These are phyloP conservation scores for Escovopsis sp. DNA, from an alignment of 2,329 filamentous ascomycete genomes.

Conservation along the genomic window DNA sequence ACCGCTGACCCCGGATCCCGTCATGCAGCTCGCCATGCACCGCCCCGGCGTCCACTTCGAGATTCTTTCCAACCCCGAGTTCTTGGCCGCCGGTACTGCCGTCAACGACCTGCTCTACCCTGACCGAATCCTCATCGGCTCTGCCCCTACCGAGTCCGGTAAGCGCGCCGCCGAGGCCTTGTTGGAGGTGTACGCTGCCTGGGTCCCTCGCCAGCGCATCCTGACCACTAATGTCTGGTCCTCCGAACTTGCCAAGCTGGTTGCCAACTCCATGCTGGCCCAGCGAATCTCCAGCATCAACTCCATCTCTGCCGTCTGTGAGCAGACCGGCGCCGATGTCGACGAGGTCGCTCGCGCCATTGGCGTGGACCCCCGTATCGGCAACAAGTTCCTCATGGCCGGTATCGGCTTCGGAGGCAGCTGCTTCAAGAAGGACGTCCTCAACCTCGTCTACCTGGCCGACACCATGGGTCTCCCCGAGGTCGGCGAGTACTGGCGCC, in stretches of 20 bases:
- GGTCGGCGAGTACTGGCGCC: slow-evolving; percentile 61
- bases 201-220: slow-evolving; percentile 54
- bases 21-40: slow-evolving; percentile 35
- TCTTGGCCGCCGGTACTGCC: slow-evolving; percentile 64
- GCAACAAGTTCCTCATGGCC: slow-evolving; percentile 57
- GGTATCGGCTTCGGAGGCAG: slow-evolving; percentile 67
- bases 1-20: too few species aligned
- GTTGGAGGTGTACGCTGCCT: slow-evolving; percentile 51
- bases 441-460: slow-evolving; percentile 59
- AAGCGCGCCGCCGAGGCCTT: slow-evolving; percentile 48
- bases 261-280: slow-evolving; percentile 66
- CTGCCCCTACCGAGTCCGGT: slow-evolving; percentile 43
- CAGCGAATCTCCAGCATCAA: slow-evolving; percentile 74
- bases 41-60: slow-evolving; percentile 54
- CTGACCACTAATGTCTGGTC: slow-evolving; percentile 63
- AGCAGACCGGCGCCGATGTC: slow-evolving; percentile 61
- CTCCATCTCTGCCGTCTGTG: slow-evolving; percentile 66
- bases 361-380: slow-evolving; percentile 58
- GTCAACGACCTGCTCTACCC: slow-evolving; percentile 56
- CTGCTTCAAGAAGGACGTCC: slow-evolving; percentile 71
- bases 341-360: slow-evolving; percentile 54
- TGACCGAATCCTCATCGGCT: slow-evolving; percentile 64
- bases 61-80: slow-evolving; percentile 70
- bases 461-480: slow-evolving; percentile 54
- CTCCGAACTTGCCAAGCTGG: slow-evolving; percentile 65